phyloP scores from a whole-genome alignment of 306 rosid species.

The Acacia acuminata region DNA sequence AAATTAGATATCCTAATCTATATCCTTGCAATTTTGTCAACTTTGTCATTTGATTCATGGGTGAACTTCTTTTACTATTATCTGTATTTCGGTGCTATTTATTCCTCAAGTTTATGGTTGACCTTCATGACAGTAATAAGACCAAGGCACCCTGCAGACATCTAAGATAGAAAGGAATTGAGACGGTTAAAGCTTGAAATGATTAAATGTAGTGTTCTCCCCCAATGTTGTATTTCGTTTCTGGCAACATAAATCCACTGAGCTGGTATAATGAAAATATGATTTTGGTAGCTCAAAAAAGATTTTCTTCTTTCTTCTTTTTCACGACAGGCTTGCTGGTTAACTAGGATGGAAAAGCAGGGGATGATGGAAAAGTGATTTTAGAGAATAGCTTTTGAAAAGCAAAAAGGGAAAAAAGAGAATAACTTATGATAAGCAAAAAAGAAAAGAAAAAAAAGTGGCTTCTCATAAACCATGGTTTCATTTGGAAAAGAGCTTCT shows the following conservation, averaged over 20 bases:
- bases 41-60: neutral
- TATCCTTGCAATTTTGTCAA: neutral
- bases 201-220: neutral
- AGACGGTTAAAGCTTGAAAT: neutral
- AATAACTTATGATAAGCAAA: too few species aligned
- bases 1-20: neutral
- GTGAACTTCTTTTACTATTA: neutral
- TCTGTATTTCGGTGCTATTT: neutral
- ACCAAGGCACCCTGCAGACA: neutral
- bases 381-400: too few species aligned
- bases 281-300: neutral
- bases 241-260: neutral
- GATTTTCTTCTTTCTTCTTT: neutral
- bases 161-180: neutral
- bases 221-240: neutral
- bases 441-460: too few species aligned
- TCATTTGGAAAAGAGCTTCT: too few species aligned
- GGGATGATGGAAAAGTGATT: neutral
- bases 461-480: too few species aligned
- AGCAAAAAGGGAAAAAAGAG: too few species aligned
- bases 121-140: neutral
- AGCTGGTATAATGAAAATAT: neutral
- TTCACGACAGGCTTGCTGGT: neutral
- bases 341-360: neutral
- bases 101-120: neutral